Evolutionary conservation across 116 monocot species (phyloP).

Genomic region (Zostera marina): DNA sequence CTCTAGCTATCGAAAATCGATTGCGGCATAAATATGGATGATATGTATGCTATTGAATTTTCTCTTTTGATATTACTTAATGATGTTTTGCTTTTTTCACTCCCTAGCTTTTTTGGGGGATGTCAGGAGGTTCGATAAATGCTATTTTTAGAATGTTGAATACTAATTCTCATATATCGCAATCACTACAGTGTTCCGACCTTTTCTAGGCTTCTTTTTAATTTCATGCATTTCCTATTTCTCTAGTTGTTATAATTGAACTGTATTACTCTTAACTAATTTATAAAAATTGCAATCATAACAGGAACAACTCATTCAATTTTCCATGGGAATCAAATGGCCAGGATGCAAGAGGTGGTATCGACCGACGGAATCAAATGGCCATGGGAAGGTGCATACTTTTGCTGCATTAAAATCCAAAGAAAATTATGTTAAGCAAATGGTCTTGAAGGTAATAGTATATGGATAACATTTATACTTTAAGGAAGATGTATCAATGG

Average conservation of each 20-base stretch:
- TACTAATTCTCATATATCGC: no score
- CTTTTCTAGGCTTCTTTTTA: no score
- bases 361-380: no score
- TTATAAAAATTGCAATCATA: neutral
- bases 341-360: no score
- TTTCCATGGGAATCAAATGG: conserved; percentile 9
- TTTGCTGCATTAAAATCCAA: conserved; percentile 47
- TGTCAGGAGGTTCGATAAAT: no score
- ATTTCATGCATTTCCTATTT: neutral
- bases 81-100: neutral
- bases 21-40: conserved; percentile 3
- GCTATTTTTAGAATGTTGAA: no score
- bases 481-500: conserved; percentile 56
- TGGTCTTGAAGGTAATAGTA: conserved; percentile 63
- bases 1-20: conserved; percentile 24
- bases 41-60: conserved; percentile 3
- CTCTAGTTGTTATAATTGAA: no score
- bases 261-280: no score
- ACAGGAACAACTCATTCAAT: conserved; percentile 1
- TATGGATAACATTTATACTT: conserved; percentile 15
- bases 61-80: neutral
- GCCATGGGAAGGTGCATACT: conserved; percentile 55
- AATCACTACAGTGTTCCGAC: no score
- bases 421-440: conserved; percentile 49
- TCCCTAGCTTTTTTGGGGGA: neutral